phyloP scores from a whole-genome alignment of 163 green algal genomes.

The Scenedesmus sp. region DNA sequence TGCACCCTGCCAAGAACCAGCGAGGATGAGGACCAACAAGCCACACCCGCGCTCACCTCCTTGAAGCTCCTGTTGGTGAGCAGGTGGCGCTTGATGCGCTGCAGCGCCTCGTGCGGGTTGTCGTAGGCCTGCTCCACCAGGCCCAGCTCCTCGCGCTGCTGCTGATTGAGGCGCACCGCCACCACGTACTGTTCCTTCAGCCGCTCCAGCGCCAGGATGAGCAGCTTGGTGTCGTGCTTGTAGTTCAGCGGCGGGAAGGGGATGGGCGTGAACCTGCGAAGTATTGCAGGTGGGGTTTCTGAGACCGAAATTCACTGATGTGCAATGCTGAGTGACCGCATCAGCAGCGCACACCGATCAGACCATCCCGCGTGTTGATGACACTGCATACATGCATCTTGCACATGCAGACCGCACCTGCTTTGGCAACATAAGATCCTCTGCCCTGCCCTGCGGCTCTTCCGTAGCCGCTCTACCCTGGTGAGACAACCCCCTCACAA shows the following conservation, averaged over 20 bases:
- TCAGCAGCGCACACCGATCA: no score
- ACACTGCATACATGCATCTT: no score
- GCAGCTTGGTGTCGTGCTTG: conserved; percentile 99
- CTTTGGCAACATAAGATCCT: no score
- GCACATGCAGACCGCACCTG: no score
- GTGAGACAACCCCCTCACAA: no score
- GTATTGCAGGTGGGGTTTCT: not conserved
- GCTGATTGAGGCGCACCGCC: conserved; percentile 96
- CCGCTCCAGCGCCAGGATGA: conserved; percentile 98
- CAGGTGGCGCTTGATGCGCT: conserved; percentile 99
- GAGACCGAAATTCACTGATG: no score
- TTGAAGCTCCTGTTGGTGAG: conserved; percentile 98
- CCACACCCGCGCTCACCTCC: conserved; percentile 74
- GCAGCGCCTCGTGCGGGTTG: conserved; percentile 99
- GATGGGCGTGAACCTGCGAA: conserved; percentile 82
- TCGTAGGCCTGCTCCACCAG: conserved; percentile 99
- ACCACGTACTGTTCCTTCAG: conserved; percentile 99
- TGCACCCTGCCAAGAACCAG: not conserved
- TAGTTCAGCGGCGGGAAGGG: conserved; percentile 99
- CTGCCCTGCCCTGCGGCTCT: no score
- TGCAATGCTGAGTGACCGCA: no score
- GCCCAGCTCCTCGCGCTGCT: conserved; percentile 98
- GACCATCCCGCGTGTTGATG: no score
- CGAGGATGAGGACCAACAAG: no score
- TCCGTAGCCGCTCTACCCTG: no score